Evolutionary conservation across 2,329 filamentous ascomycete genomes (phyloP).

Genomic region (Davidsoniella virescens): DNA sequence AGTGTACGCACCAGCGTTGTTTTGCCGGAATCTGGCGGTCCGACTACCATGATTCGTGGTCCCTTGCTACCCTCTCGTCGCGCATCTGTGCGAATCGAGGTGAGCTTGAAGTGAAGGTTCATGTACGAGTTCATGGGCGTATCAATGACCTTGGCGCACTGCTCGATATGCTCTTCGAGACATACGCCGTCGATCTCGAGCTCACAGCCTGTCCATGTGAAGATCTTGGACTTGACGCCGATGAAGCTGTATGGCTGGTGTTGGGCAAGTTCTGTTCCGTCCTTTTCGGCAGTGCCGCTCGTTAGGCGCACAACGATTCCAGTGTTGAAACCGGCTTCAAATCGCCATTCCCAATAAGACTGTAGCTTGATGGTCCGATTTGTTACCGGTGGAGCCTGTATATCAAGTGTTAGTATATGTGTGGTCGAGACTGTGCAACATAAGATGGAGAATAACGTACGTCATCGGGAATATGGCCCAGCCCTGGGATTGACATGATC

Average conservation of each 20-base stretch:
- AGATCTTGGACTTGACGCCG: conserved; percentile 71
- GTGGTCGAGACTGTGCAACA: neutral
- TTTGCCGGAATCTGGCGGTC: conserved; percentile 65
- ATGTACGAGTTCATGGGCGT: conserved; percentile 67
- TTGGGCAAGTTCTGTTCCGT: conserved; percentile 80
- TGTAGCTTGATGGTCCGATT: conserved; percentile 36
- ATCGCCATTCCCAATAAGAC: conserved; percentile 61
- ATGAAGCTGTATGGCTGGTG: conserved; percentile 67
- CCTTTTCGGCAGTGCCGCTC: conserved; percentile 76
- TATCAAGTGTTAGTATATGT: neutral
- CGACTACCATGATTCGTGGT: conserved; percentile 72
- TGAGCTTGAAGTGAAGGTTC: conserved; percentile 78
- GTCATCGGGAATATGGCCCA: conserved; percentile 49
- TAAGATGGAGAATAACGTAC: conserved; percentile 24
- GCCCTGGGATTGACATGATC: conserved; percentile 56
- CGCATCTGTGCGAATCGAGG: conserved; percentile 50
- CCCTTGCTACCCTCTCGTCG: conserved; percentile 35
- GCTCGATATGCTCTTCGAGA: conserved; percentile 38
- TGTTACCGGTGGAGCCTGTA: conserved; percentile 15
- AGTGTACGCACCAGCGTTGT: conserved; percentile 64
- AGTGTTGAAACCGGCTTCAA: conserved; percentile 44
- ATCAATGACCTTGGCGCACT: conserved; percentile 53
- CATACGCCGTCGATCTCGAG: conserved; percentile 56
- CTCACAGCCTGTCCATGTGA: conserved; percentile 81
- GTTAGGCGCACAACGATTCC: conserved; percentile 42